Conservation (phyloP, 768 basidiomycete genomes). For the Russula dissimulans region DNA sequence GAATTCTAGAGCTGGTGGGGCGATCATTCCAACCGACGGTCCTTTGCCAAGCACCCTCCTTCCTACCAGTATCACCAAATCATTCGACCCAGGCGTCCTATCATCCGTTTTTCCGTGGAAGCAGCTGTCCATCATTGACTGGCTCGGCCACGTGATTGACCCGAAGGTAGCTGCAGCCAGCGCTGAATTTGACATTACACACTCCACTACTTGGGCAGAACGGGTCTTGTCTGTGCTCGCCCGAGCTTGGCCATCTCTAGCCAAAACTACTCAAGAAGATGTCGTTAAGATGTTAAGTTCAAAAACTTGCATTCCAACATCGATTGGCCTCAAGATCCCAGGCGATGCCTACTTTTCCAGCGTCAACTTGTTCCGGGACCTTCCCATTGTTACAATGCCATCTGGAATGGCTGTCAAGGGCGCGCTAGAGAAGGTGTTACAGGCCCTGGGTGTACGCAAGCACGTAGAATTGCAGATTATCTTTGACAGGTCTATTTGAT, state of each 20-base stretch:
- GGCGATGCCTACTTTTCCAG: conserved; percentile 74
- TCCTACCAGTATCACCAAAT: conserved; percentile 53
- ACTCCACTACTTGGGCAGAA: conserved; percentile 71
- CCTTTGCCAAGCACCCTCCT: conserved; percentile 70
- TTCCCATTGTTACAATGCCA: conserved; percentile 68
- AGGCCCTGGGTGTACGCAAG: conserved; percentile 73
- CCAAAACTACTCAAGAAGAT: conserved; percentile 35
- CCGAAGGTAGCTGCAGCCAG: conserved; percentile 34
- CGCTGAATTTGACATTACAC: conserved; percentile 50
- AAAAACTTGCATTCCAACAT: conserved; percentile 42
- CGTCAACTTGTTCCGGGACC: conserved; percentile 82
- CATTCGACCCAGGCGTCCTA: conserved; percentile 45
- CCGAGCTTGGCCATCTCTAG: conserved; percentile 63
- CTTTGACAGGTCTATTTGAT: conserved; percentile 60
- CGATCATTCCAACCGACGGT: conserved; percentile 58
- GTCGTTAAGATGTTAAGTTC: conserved; percentile 35
- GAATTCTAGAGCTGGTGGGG: conserved; percentile 47
- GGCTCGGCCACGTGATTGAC: conserved; percentile 59
- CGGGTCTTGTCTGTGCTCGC: conserved; percentile 58
- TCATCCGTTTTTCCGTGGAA: conserved; percentile 58
- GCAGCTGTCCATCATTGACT: conserved; percentile 67
- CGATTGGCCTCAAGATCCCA: conserved; percentile 63
- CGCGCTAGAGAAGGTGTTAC: conserved; percentile 58
- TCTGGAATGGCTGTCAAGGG: conserved; percentile 58
- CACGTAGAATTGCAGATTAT: conserved; percentile 90